Evolutionary conservation across 371 early-diverging fungal species (phyloP).

Genomic region (Smittium mucronatum): DNA sequence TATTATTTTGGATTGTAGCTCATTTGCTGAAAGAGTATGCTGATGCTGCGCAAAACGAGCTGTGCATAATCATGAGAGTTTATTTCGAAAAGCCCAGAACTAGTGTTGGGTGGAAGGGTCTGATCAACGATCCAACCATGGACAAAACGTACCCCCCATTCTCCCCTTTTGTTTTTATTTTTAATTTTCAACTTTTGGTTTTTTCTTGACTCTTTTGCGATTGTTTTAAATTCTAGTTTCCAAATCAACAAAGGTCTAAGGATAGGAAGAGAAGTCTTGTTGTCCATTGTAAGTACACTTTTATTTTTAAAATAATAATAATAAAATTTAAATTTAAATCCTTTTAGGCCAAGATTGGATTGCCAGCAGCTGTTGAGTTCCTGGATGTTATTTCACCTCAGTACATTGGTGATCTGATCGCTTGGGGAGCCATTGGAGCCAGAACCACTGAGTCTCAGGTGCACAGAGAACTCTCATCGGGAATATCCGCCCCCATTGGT

Average conservation of each 20-base stretch:
- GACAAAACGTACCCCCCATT: conserved; percentile 6
- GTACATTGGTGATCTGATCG: conserved; percentile 63
- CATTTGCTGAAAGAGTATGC: conserved; percentile 41
- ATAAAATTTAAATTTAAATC: background rate
- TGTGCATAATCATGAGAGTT: conserved; percentile 78
- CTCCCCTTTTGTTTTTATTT: conserved; percentile 14
- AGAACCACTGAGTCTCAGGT: conserved; percentile 88
- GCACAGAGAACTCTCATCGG: conserved; percentile 78
- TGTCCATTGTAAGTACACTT: conserved; percentile 35
- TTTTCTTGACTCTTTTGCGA: background rate
- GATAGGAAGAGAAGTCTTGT: conserved; percentile 56
- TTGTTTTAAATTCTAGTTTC: conserved; percentile 38
- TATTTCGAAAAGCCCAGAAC: conserved; percentile 93
- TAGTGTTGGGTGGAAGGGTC: conserved; percentile 89
- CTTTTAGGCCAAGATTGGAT: conserved; percentile 45
- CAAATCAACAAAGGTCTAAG: conserved; percentile 82
- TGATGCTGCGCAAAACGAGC: conserved; percentile 44
- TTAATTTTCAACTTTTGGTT: background rate
- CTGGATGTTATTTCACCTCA: conserved; percentile 77
- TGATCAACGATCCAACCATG: conserved; percentile 58
- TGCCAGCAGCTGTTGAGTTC: conserved; percentile 74
- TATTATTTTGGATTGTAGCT: conserved; percentile 13
- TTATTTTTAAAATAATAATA: background rate
- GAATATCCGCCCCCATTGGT: conserved; percentile 83
- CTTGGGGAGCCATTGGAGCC: conserved; percentile 86